Conservation (phyloP, 2,329 filamentous ascomycete genomes). For the Aspergillus aculeatinus region DNA sequence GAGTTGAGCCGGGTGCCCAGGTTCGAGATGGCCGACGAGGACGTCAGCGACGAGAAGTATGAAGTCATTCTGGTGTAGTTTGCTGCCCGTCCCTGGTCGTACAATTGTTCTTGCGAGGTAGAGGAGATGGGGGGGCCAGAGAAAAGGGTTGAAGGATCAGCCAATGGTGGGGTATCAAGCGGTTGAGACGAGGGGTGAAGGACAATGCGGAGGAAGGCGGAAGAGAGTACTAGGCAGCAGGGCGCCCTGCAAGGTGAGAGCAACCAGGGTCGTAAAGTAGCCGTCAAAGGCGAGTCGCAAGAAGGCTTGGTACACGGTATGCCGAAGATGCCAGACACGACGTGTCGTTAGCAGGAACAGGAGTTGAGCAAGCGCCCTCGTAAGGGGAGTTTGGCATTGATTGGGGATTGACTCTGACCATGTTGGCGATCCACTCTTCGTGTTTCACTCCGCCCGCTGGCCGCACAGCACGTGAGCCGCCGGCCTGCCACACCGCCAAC, state of each 20-base stretch:
- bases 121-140: neutral
- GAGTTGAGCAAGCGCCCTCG: neutral
- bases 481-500: neutral
- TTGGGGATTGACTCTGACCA: conserved; percentile 3
- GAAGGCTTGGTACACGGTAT: conserved; percentile 6
- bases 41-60: conserved; percentile 71
- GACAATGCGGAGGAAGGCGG: conserved; percentile 20
- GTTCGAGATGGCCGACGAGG: conserved; percentile 49
- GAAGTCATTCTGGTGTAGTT: conserved; percentile 61
- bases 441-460: conserved; percentile 1
- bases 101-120: neutral
- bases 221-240: neutral
- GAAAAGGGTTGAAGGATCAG: neutral
- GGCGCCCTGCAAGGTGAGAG: neutral
- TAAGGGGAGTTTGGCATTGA: conserved; percentile 6
- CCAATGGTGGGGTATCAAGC: conserved; percentile 19
- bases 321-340: neutral
- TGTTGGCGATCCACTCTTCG: conserved; percentile 6
- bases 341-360: neutral
- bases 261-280: neutral
- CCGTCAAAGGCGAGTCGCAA: conserved; percentile 2
- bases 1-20: conserved; percentile 58
- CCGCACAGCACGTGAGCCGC: conserved; percentile 9
- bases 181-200: conserved; percentile 1
- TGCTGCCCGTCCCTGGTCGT: conserved; percentile 2